A percentile compares a stretch with the other conserved stretches of the same genome.
Evolutionary conservation across 2,329 filamentous ascomycete genomes (phyloP).

Genomic region (Hortaea sp.): DNA sequence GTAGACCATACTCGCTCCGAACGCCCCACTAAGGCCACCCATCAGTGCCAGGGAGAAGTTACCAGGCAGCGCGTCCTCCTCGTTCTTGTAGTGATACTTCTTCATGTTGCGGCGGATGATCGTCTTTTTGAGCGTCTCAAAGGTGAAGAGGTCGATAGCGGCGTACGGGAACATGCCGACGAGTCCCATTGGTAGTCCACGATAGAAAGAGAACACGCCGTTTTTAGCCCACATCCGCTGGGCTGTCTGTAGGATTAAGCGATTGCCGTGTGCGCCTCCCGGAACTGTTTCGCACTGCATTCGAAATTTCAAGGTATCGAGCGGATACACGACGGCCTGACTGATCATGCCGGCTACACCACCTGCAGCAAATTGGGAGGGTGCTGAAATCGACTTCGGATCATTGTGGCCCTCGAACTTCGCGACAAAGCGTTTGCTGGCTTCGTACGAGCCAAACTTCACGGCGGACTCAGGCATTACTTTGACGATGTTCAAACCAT

Average conservation of each 20-base stretch:
- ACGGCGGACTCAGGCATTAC: conserved; percentile 99
- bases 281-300: conserved; percentile 92
- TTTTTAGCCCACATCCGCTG: conserved; percentile 76
- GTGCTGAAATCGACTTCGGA: conserved; percentile 64
- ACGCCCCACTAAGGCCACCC: conserved; percentile 80
- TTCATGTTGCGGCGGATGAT: conserved; percentile 63
- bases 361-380: conserved; percentile 83
- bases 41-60: conserved; percentile 81
- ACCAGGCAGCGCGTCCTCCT: conserved; percentile 65
- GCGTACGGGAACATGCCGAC: conserved; percentile 97
- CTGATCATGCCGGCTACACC: conserved; percentile 89
- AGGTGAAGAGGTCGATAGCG: conserved; percentile 90
- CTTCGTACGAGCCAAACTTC: conserved; percentile 94
- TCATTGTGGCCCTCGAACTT: conserved; percentile 81
- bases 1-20: conserved; percentile 90
- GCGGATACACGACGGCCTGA: conserved; percentile 89
- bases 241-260: conserved; percentile 71
- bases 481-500: conserved; percentile 91
- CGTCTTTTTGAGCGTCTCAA: conserved; percentile 77
- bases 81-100: conserved; percentile 61
- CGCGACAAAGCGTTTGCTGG: conserved; percentile 69
- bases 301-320: conserved; percentile 74
- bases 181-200: conserved; percentile 85
- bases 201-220: conserved; percentile 70
- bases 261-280: conserved; percentile 73